Percentiles rank a stretch among this genome's conserved stretches.
These are phyloP conservation scores for Sporisorium iseilematis-ciliati DNA, from an alignment of 1,284 basidiomycete genomes.

Conservation along the genomic window DNA sequence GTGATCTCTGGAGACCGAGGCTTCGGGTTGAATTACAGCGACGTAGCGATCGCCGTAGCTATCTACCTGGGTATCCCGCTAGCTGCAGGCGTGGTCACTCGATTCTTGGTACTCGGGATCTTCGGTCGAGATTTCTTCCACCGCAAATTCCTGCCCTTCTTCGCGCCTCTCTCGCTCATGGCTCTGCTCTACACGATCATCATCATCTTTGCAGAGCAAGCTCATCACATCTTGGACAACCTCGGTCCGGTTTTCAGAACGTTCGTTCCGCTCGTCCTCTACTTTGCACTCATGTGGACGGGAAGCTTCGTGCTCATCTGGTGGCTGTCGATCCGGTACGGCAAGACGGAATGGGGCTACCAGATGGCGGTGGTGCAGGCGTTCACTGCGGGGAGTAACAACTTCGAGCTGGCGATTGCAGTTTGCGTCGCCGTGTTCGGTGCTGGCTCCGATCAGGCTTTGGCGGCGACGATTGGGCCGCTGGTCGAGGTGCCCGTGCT, in stretches of 20 bases:
- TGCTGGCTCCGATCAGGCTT: slow-evolving; percentile 48
- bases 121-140: slow-evolving; percentile 74
- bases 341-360: slow-evolving; percentile 64
- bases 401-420: slow-evolving; percentile 79
- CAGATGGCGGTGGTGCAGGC: slow-evolving; percentile 71
- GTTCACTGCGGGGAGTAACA: slow-evolving; percentile 73
- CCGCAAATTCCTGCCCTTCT: slow-evolving; percentile 77
- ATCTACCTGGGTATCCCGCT: slow-evolving; percentile 78
- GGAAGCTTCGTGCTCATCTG: slow-evolving; percentile 75
- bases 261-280: slow-evolving; percentile 79
- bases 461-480: slow-evolving; percentile 59
- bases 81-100: slow-evolving; percentile 78
- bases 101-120: slow-evolving; percentile 74
- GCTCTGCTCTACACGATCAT: slow-evolving; percentile 76
- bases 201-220: slow-evolving; percentile 81
- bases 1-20: slow-evolving; percentile 72
- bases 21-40: slow-evolving; percentile 77
- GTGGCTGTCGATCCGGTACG: slow-evolving; percentile 54
- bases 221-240: slow-evolving; percentile 60
- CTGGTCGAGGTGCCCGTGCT: slow-evolving; percentile 76
- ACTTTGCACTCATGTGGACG: slow-evolving; percentile 84
- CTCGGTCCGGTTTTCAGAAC: slow-evolving; percentile 60
- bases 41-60: slow-evolving; percentile 79
- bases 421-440: slow-evolving; percentile 81
- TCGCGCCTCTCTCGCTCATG: slow-evolving; percentile 79